These are phyloP conservation scores for Gleditsia sinensis DNA, from an alignment of 306 rosid species.

Conservation along the genomic window DNA sequence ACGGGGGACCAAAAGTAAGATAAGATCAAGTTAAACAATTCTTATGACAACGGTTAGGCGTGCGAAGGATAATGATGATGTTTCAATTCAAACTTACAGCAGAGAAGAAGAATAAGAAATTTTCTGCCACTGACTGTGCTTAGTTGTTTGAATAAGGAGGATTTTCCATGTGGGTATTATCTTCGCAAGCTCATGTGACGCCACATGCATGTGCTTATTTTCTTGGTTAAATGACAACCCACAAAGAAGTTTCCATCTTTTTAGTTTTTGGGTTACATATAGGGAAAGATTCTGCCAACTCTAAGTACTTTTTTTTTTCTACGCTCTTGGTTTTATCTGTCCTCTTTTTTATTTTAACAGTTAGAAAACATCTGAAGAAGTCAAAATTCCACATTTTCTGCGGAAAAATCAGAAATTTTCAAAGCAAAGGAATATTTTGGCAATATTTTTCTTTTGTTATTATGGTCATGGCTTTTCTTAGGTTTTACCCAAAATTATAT, in stretches of 20 bases:
- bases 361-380: not conserved
- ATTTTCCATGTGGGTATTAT: conserved; percentile 35
- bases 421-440: not conserved
- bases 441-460: not conserved
- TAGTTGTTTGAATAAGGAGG: conserved; percentile 33
- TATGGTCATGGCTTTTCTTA: no score
- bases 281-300: conserved; percentile 37
- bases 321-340: not conserved
- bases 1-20: no score
- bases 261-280: conserved; percentile 23
- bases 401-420: conserved; percentile 19
- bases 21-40: no score
- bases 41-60: conserved; percentile 8
- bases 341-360: conserved; percentile 12
- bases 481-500: no score
- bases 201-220: conserved; percentile 51
- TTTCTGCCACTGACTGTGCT: conserved; percentile 7
- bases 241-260: conserved; percentile 26
- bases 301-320: not conserved
- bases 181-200: conserved; percentile 46
- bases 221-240: conserved; percentile 38
- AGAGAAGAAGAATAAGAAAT: not conserved
- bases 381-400: conserved; percentile 22
- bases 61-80: conserved; percentile 31
- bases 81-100: conserved; percentile 35